Evolutionary conservation across 2,329 filamentous ascomycete genomes (phyloP).

Genomic region (Grosmannia clavigera): DNA sequence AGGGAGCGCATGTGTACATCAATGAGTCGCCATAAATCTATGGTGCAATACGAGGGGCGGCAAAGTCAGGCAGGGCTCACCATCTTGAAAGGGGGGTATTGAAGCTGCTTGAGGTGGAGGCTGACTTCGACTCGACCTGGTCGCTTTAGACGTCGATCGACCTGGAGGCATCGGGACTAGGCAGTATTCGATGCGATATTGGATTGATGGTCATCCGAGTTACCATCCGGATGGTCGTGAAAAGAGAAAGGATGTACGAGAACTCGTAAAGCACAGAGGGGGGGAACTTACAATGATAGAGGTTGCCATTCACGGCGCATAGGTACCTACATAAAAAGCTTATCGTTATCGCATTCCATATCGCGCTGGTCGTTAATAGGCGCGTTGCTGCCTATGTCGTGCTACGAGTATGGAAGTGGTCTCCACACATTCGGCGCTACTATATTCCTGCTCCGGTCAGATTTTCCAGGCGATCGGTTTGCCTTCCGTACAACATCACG

Average conservation of each 20-base stretch:
- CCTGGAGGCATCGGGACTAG: not conserved
- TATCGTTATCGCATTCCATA: not conserved
- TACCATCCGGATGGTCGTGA: not conserved
- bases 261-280: not conserved
- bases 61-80: not conserved
- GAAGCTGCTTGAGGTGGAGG: not conserved
- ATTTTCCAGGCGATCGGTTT: not conserved
- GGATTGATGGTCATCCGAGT: not conserved
- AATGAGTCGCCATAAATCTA: not conserved
- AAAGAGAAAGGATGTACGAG: not conserved
- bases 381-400: not conserved
- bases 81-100: not conserved
- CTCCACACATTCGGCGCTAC: not conserved
- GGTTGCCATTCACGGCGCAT: not conserved
- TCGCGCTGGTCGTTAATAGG: not conserved
- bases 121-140: not conserved
- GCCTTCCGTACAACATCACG: not conserved
- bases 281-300: not conserved
- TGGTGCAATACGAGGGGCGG: not conserved
- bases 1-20: too few relatives aligned
- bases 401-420: not conserved
- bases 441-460: not conserved
- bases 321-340: not conserved
- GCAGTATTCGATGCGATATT: not conserved
- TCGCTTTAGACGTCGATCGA: not conserved